These are phyloP conservation scores for Dichomitus squalens DNA, from an alignment of 1,284 basidiomycete species.

Conservation along the genomic window DNA sequence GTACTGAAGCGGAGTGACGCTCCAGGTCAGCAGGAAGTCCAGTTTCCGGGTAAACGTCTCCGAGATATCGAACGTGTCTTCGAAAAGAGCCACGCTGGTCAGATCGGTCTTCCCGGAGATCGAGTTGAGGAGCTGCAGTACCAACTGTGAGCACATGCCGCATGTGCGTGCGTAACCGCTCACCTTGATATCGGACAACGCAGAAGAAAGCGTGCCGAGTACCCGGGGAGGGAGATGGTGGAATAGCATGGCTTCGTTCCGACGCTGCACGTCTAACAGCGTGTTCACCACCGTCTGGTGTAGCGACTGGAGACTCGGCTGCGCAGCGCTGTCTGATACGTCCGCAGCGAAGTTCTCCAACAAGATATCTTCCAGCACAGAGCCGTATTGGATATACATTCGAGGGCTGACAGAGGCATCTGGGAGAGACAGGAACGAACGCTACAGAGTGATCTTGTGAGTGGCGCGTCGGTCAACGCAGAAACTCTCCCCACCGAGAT, in stretches of 20 bases:
- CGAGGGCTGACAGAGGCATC: constrained; percentile 77
- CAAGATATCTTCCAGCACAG: constrained; percentile 49
- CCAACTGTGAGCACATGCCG: background rate
- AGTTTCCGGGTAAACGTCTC: constrained; percentile 68
- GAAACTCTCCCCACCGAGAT: constrained; percentile 51
- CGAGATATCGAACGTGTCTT: constrained; percentile 44
- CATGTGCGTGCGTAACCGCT: background rate
- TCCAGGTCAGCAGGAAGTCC: constrained; percentile 85
- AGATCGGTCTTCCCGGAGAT: constrained; percentile 75
- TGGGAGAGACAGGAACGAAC: constrained; percentile 63
- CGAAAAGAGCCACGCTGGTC: constrained; percentile 63
- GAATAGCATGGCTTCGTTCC: constrained; percentile 82
- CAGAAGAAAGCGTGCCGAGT: constrained; percentile 42
- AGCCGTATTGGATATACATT: constrained; percentile 58
- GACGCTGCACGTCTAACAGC: constrained; percentile 58
- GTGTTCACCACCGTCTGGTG: constrained; percentile 49
- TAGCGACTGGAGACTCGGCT: constrained; percentile 45
- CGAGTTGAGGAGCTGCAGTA: constrained; percentile 75
- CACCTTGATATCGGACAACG: constrained; percentile 63
- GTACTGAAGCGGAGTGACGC: constrained; percentile 81
- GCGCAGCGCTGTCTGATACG: constrained; percentile 37
- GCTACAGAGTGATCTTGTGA: constrained; percentile 39
- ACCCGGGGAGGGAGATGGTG: constrained; percentile 61
- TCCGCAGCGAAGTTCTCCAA: constrained; percentile 39
- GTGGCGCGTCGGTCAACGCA: background rate